A percentile compares a stretch with the other conserved stretches of the same genome.
Evolutionary conservation across 1,284 basidiomycete species (phyloP).

Genomic region (Cryptococcus amylolentus): DNA sequence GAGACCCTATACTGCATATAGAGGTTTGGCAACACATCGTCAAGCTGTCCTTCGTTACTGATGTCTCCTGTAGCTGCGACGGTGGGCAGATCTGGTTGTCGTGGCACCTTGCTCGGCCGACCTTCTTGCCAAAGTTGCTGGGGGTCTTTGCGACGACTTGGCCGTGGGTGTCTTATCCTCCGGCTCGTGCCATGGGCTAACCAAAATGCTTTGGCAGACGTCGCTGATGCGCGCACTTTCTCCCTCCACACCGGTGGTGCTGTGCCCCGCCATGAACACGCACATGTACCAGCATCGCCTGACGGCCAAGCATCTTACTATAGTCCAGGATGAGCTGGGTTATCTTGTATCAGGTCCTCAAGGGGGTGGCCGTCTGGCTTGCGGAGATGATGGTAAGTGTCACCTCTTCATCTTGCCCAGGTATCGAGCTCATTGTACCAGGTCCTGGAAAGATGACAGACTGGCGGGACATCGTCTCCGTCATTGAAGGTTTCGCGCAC

Average conservation of each 20-base stretch:
- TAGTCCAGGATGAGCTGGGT: constrained; percentile 67
- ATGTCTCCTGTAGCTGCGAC: constrained; percentile 57
- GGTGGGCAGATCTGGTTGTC: constrained; percentile 94
- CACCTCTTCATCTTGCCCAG: background rate
- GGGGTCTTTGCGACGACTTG: constrained; percentile 86
- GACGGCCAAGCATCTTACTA: constrained; percentile 71
- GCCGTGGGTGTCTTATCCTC: constrained; percentile 56
- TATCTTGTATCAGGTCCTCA: constrained; percentile 77
- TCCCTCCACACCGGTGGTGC: constrained; percentile 73
- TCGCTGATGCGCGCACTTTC: constrained; percentile 82
- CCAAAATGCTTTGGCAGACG: constrained; percentile 57
- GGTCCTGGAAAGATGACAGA: constrained; percentile 90
- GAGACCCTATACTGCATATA: constrained; percentile 93
- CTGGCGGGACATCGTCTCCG: constrained; percentile 54
- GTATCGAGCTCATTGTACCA: constrained; percentile 47
- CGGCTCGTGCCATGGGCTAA: background rate
- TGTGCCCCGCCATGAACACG: constrained; percentile 99
- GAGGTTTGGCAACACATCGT: constrained; percentile 54
- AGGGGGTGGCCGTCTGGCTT: constrained; percentile 61
- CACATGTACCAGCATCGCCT: constrained; percentile 95
- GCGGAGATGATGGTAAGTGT: constrained; percentile 80
- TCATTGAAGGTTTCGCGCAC: background rate
- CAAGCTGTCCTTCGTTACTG: background rate
- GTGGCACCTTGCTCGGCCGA: constrained; percentile 94
- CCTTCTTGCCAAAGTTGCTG: constrained; percentile 86